Evolutionary conservation across 1,284 basidiomycete genomes (phyloP), one percentile per base, ranked within the genome.

Genomic region (Malassezia globosa): DNA sequence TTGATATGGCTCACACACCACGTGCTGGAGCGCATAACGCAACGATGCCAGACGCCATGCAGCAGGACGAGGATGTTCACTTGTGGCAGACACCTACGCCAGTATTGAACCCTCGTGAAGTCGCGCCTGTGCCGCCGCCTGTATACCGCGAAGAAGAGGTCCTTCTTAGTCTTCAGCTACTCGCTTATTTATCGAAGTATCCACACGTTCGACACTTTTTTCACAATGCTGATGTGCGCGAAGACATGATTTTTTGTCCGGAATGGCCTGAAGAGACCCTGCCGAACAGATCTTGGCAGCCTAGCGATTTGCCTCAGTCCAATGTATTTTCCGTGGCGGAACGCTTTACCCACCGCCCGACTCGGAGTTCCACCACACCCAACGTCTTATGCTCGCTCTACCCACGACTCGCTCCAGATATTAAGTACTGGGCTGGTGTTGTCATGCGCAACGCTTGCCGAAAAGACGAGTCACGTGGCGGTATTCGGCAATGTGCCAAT

Each of bases 361-460:
- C 85, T 42, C 81, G 84, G 18, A 80, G 81, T 43, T 50, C 46
- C 33, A n/a, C 31, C 7, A 34, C 35, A 19, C 24, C 1, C 85
- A 89, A 67, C n/a, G 23, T 18, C 24, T 39, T 36, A n/a, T 55
- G 50, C 39, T 42, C 55, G 21, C 40, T 56, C 8, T 56, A 54
- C 37, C 56, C 60, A 22, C 86, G 51, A 79, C 76, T 96, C 5
- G 87, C 89, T 0, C 77, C 78, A 19, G 90, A 96, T 72, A 94
- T 97, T 42, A 88, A 96, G 74, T 96, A 95, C 69, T 97, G 92
- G 94, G 92, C 92, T 0, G 89, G 90, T 3, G 92, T 96, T 11
- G 95, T 96, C 66, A 97, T 97, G 92, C 80, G 94, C 44, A 97
- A 97, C 70, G 92, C 94, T 6, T 97, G 92, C 74, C 78, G 92